A percentile compares a stretch with the other conserved stretches of the same genome.
Conservation (phyloP, 306 rosid genomes). For the Crotalaria pallida region DNA sequence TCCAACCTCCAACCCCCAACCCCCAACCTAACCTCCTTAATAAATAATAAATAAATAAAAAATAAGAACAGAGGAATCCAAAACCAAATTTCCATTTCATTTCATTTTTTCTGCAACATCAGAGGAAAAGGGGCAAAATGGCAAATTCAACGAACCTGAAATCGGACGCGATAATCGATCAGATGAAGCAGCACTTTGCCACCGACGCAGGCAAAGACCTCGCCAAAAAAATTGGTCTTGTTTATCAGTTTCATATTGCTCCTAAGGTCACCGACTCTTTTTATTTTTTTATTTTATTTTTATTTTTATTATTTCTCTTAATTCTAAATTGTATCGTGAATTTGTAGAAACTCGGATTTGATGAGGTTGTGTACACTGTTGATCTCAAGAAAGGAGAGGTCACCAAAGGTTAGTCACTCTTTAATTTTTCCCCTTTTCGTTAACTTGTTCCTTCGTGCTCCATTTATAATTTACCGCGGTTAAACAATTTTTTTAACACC, state of each 20-base stretch:
- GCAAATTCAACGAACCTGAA: constrained; percentile 45
- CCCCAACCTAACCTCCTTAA: too few relatives aligned
- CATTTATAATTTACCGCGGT: too few relatives aligned
- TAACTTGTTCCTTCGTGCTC: too few relatives aligned
- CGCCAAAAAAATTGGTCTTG: constrained; percentile 53
- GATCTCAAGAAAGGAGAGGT: constrained; percentile 92
- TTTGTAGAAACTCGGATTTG: constrained; percentile 71
- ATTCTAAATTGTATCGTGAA: neutral
- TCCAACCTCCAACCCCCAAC: too few relatives aligned
- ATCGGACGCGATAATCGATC: constrained; percentile 64
- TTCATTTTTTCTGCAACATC: neutral
- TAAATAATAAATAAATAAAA: too few relatives aligned
- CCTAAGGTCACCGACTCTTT: constrained; percentile 50
- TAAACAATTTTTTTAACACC: too few relatives aligned
- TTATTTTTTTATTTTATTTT: neutral
- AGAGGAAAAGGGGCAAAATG: constrained; percentile 13
- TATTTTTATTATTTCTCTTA: neutral
- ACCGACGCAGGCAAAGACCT: constrained; percentile 70
- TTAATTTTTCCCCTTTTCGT: too few relatives aligned
- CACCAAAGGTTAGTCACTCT: constrained; percentile 44
- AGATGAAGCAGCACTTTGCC: constrained; percentile 69
- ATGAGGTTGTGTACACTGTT: constrained; percentile 65
- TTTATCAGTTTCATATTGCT: constrained; percentile 77
- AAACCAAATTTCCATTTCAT: neutral
- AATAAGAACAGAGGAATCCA: too few relatives aligned